A percentile compares a stretch with the other conserved stretches of the same genome.
Conservation (phyloP, 306 rosid genomes). For the Vigna radiata region DNA sequence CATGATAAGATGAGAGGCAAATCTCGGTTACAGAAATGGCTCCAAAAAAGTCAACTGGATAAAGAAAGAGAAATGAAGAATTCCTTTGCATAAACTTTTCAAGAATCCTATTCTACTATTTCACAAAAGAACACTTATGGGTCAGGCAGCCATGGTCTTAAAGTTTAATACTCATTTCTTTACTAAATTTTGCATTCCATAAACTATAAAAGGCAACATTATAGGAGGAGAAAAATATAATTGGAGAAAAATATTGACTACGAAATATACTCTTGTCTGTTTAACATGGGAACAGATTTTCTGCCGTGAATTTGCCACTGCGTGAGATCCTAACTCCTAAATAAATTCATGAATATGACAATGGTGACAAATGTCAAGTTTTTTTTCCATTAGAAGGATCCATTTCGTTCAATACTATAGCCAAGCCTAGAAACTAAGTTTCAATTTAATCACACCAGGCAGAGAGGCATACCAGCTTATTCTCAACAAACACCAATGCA, state of each 20-base stretch:
- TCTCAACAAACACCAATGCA: slow-evolving; percentile 97
- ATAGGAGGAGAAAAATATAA: background rate
- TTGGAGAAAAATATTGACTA: slow-evolving; percentile 8
- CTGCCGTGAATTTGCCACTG: background rate
- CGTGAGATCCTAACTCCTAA: background rate
- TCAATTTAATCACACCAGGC: slow-evolving; percentile 15
- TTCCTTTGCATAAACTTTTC: slow-evolving; percentile 23
- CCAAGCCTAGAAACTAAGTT: slow-evolving; percentile 15
- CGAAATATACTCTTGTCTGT: background rate
- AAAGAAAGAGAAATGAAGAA: slow-evolving; percentile 32
- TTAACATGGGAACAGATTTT: background rate
- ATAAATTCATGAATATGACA: background rate
- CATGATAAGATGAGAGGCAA: background rate
- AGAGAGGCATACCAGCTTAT: slow-evolving; percentile 78
- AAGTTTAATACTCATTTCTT: slow-evolving; percentile 24
- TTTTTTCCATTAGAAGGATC: background rate
- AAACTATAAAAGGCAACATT: slow-evolving; percentile 1
- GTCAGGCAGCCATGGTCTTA: slow-evolving; percentile 1
- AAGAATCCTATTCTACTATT: slow-evolving; percentile 3
- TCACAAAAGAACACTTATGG: slow-evolving; percentile 7
- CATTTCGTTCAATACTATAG: slow-evolving; percentile 5
- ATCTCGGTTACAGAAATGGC: slow-evolving; percentile 11
- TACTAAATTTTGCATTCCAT: slow-evolving; percentile 22
- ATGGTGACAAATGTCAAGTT: background rate
- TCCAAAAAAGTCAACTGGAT: background rate